These are phyloP conservation scores for Aspergillus versicolor DNA, from an alignment of 2,329 filamentous ascomycete species.

Conservation along the genomic window DNA sequence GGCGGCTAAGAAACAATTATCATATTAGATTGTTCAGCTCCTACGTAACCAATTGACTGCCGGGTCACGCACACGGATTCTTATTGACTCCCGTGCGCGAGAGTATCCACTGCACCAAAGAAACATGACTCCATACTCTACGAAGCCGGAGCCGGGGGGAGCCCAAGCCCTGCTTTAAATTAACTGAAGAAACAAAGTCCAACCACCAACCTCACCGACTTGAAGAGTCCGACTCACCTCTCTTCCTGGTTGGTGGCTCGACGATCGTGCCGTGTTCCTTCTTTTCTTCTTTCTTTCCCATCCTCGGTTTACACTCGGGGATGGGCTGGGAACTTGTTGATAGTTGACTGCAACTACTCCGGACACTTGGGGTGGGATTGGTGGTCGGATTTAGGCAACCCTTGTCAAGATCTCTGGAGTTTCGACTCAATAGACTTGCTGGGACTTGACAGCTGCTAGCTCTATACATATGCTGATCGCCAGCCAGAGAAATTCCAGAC, in stretches of 20 bases:
- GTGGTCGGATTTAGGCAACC: background rate
- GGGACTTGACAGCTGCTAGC: background rate
- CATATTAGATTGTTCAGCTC: slow-evolving; percentile 7
- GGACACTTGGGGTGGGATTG: background rate
- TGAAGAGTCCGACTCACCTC: too few relatives aligned
- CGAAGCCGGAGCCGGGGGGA: background rate
- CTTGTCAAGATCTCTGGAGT: background rate
- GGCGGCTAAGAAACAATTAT: background rate
- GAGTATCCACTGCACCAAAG: background rate
- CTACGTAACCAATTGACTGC: slow-evolving; percentile 4
- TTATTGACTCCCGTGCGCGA: background rate
- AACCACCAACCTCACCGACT: background rate
- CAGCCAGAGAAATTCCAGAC: background rate
- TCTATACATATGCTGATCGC: background rate
- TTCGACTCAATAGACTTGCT: background rate
- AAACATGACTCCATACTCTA: background rate
- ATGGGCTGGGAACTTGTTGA: background rate
- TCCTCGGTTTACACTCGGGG: background rate
- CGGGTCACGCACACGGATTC: background rate
- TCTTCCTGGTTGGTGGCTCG: too few relatives aligned
- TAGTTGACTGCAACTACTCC: background rate
- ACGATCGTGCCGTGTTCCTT: too few relatives aligned
- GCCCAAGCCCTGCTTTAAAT: background rate
- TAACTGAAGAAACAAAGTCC: background rate
- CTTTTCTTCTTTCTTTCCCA: background rate